Base-by-base conservation (phyloP, 306 rosid species). In the Mimosa pudica region DNA sequence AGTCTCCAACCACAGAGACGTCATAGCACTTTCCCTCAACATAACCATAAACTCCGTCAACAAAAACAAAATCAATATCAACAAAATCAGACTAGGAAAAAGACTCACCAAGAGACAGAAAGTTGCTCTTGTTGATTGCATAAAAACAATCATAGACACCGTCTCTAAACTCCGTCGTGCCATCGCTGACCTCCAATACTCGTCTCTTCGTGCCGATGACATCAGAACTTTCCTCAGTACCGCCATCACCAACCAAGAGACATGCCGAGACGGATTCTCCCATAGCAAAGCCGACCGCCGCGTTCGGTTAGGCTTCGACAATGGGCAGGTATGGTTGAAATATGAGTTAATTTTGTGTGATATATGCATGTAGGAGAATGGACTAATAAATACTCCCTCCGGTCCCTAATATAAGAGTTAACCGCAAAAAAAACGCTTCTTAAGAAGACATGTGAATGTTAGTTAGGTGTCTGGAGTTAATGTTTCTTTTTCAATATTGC, bases 231-330 rank as follows among this genome's bases (percentile, higher is more conserved):
- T 95, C 0, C 77, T 95, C 4, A 93, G 98, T 52, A 61, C 99
- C 36, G 88, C 99, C 76, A 93, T 95, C 0, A 95, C 98, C n/a
- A 91, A 94, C 82, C 98, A 94, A 66, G 92, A 85, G 20, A 90
- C 98, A 52, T 95, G 99, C 81, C 65, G 93, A 41, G 96, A 95
- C 68, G 99, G 99, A 0, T 95, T 95, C 79, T 91, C 97, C 0
- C 89, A 93, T 80, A 90, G 86, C 10, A 67, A 42, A 0, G 98
- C 84, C 0, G 94, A 93, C 51, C 82, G 83, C 68, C 44, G 2
- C 2, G 87, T 91, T 8, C 64, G 98, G 38, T 69, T 82, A 75
- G 85, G 49, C 0, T 57, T 95, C 32, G 18, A 49, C 13, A 17
- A 62, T 1, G 97, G 96, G 0, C 85, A 85, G 66, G 20, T 76